Evolutionary conservation across 495 filamentous ascomycete genomes (phyloP).

Genomic region (Penicillium goetzii): DNA sequence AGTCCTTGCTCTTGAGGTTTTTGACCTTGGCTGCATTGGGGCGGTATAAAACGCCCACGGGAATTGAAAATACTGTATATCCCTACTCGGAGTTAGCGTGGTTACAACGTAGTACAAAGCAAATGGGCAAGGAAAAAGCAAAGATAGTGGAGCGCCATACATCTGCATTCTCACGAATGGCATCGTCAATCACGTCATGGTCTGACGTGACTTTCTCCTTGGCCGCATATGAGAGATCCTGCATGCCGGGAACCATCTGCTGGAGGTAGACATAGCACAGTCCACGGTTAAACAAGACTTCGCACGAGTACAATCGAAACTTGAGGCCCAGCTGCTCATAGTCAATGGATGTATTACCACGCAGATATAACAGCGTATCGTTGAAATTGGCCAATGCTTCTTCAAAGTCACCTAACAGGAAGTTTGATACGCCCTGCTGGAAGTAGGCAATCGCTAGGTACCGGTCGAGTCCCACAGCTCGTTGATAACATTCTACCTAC

Average conservation of each 20-base stretch:
- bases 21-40: conserved; percentile 98
- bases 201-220: conserved; percentile 95
- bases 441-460: conserved; percentile 99
- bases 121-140: too few species aligned
- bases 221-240: conserved; percentile 88
- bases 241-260: conserved; percentile 85
- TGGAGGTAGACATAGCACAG: conserved; percentile 97
- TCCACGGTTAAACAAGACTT: conserved; percentile 97
- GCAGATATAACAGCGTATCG: conserved; percentile 91
- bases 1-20: conserved; percentile 95
- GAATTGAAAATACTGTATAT: conserved; percentile 99
- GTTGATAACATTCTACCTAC: conserved; percentile 93
- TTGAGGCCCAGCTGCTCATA: conserved; percentile 96
- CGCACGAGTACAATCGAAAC: conserved; percentile 96
- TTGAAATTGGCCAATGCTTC: conserved; percentile 99
- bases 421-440: conserved; percentile 98
- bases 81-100: conserved; percentile 59
- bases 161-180: conserved; percentile 89
- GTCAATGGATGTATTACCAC: conserved; percentile 96
- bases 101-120: not conserved
- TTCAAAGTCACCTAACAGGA: conserved; percentile 94
- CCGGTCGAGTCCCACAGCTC: conserved; percentile 83
- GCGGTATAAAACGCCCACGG: conserved; percentile 90
- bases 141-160: conserved; percentile 50
- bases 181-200: conserved; percentile 97